Conservation (phyloP, 768 basidiomycete species). For the Wakefieldia striispora region DNA sequence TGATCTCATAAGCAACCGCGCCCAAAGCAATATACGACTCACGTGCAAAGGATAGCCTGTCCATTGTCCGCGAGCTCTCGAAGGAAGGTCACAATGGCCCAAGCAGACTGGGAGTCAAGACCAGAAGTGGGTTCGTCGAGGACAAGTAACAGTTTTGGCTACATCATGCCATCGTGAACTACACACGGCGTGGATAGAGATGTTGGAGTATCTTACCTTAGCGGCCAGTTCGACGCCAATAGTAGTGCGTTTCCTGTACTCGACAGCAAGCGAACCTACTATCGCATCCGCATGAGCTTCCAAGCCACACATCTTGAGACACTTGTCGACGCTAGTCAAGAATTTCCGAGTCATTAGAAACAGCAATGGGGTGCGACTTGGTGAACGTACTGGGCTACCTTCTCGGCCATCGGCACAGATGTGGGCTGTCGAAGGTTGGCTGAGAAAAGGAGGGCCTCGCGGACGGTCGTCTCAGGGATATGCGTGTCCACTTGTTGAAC, state of each 20-base stretch:
- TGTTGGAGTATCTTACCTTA: constrained; percentile 33
- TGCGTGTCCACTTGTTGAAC: constrained; percentile 82
- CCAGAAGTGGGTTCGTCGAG: constrained; percentile 62
- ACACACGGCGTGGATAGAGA: neutral
- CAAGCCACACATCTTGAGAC: constrained; percentile 65
- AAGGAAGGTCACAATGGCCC: constrained; percentile 48
- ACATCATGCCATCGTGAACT: neutral
- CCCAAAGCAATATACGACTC: constrained; percentile 17
- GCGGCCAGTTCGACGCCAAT: constrained; percentile 63
- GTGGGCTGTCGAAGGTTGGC: constrained; percentile 76
- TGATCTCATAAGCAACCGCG: too few species aligned
- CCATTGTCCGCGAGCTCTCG: constrained; percentile 53
- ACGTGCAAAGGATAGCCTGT: constrained; percentile 56
- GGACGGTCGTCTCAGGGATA: constrained; percentile 69
- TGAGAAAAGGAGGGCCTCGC: constrained; percentile 78
- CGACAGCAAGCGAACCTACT: constrained; percentile 53
- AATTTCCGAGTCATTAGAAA: neutral
- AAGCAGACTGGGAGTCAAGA: constrained; percentile 51
- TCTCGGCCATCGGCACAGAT: constrained; percentile 62
- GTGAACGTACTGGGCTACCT: constrained; percentile 68
- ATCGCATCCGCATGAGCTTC: constrained; percentile 60
- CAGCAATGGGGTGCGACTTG: neutral
- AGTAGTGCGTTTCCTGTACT: constrained; percentile 54
- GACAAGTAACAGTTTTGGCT: constrained; percentile 51
- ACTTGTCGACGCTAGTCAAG: constrained; percentile 46